A percentile compares a stretch with the other conserved stretches of the same genome.
phyloP scores from a whole-genome alignment of 129 eudicot genomes.

The Logfia minima region DNA sequence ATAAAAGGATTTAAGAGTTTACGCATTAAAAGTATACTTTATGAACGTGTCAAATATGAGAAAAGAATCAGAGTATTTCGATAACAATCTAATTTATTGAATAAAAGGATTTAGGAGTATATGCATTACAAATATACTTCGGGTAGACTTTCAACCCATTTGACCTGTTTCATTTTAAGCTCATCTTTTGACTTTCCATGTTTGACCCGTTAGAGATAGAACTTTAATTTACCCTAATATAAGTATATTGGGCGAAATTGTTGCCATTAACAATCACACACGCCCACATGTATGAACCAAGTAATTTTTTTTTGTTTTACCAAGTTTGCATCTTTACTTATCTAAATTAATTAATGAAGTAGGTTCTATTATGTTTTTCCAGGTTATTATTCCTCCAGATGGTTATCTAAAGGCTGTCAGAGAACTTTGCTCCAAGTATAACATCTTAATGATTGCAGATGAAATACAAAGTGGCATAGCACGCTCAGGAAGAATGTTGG shows the following conservation, averaged over 20 bases:
- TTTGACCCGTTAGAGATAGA: not conserved
- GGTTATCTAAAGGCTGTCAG: conserved; percentile 87
- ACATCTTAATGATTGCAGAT: conserved; percentile 93
- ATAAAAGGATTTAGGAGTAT: not conserved
- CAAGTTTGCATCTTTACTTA: not conserved
- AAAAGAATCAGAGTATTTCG: not conserved
- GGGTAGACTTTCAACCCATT: not conserved
- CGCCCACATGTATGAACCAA: not conserved
- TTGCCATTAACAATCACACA: not conserved
- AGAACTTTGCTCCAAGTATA: conserved; percentile 86
- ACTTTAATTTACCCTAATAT: not conserved
- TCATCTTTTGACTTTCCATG: not conserved
- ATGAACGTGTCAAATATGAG: not conserved
- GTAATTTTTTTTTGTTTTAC: not conserved
- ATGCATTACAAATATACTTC: not conserved
- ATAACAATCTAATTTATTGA: not conserved
- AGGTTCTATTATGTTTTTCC: conserved; percentile 22
- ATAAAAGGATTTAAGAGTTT: no score
- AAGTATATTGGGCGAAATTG: not conserved
- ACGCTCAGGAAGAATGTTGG: conserved; percentile 88
- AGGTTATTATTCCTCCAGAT: conserved; percentile 93
- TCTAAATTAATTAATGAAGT: not conserved
- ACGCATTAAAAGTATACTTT: no score
- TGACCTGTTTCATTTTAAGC: not conserved
- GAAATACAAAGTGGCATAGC: conserved; percentile 98